Evolutionary conservation across 2,329 filamentous ascomycete genomes (phyloP).

Genomic region (Colletotrichum navitas): DNA sequence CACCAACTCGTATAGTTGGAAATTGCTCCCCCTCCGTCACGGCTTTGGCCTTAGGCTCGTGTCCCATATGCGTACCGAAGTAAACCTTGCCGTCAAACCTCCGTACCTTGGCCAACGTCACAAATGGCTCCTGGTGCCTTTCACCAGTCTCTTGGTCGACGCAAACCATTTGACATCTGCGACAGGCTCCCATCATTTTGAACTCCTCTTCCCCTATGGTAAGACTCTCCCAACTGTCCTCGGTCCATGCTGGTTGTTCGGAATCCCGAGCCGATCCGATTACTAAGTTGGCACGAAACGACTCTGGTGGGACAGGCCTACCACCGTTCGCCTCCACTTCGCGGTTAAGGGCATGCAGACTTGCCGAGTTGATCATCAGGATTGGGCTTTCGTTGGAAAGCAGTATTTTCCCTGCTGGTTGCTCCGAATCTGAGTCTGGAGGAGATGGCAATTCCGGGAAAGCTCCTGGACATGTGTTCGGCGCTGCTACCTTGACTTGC

Average conservation of each 20-base stretch:
- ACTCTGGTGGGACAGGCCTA: constrained; percentile 75
- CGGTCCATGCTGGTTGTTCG: constrained; percentile 74
- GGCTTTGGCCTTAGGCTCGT: constrained; percentile 49
- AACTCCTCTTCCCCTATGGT: constrained; percentile 74
- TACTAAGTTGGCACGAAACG: constrained; percentile 92
- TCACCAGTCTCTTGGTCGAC: constrained; percentile 86
- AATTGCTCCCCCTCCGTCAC: constrained; percentile 44
- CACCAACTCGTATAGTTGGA: constrained; percentile 64
- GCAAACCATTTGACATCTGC: constrained; percentile 96
- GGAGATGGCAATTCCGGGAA: constrained; percentile 68
- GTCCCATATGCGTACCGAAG: constrained; percentile 86
- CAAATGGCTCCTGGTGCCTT: constrained; percentile 86
- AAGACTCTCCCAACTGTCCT: constrained; percentile 82
- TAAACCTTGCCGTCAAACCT: constrained; percentile 86
- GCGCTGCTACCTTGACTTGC: constrained; percentile 43
- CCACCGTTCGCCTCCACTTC: constrained; percentile 74
- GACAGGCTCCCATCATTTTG: constrained; percentile 83
- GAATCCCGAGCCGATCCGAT: constrained; percentile 62
- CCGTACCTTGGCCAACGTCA: constrained; percentile 88
- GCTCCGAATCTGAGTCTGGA: constrained; percentile 69
- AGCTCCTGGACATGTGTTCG: constrained; percentile 61
- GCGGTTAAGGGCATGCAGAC: constrained; percentile 82
- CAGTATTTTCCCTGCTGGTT: constrained; percentile 69
- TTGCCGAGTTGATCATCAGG: constrained; percentile 83
- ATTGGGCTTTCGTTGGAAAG: constrained; percentile 96